phyloP scores from a whole-genome alignment of 108 stramenopile genomes.

The Cyclostephanos invisitatus region DNA sequence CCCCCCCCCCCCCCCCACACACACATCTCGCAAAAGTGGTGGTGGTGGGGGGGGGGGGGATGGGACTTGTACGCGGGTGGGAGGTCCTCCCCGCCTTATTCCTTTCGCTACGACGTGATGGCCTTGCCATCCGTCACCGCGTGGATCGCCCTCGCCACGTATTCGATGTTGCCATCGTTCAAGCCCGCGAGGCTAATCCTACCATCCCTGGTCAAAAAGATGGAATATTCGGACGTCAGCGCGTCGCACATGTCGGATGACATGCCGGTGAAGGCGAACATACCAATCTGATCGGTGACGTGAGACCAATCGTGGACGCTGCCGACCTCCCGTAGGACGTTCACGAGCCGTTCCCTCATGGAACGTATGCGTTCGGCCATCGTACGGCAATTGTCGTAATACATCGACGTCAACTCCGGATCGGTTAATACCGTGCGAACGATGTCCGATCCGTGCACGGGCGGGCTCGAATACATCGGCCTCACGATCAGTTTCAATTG shows the following conservation, averaged over 20 bases:
- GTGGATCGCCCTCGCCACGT: slow-evolving; percentile 92
- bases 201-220: slow-evolving; percentile 96
- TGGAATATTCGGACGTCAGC: slow-evolving; percentile 83
- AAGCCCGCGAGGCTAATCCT: slow-evolving; percentile 98
- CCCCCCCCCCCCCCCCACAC: no score
- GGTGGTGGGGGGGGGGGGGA: no score
- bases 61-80: no score
- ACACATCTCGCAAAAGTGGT: no score
- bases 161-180: slow-evolving; percentile 91
- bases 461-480: slow-evolving; percentile 97
- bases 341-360: slow-evolving; percentile 85
- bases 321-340: slow-evolving; percentile 78
- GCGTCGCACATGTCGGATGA: slow-evolving; percentile 88
- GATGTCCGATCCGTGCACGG: slow-evolving; percentile 93
- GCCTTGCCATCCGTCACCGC: slow-evolving; percentile 88
- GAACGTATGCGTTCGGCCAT: slow-evolving; percentile 94
- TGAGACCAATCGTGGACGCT: slow-evolving; percentile 93
- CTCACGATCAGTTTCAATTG: slow-evolving; percentile 93
- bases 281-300: slow-evolving; percentile 96
- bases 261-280: slow-evolving; percentile 99
- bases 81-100: no score
- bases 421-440: slow-evolving; percentile 91
- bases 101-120: slow-evolving; percentile 47
- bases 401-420: slow-evolving; percentile 72
- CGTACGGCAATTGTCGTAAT: slow-evolving; percentile 83